A percentile compares a stretch with the other conserved stretches of the same genome.
These are phyloP conservation scores for Alternaria brassicicola DNA, from an alignment of 2,329 filamentous ascomycete genomes.

Conservation along the genomic window DNA sequence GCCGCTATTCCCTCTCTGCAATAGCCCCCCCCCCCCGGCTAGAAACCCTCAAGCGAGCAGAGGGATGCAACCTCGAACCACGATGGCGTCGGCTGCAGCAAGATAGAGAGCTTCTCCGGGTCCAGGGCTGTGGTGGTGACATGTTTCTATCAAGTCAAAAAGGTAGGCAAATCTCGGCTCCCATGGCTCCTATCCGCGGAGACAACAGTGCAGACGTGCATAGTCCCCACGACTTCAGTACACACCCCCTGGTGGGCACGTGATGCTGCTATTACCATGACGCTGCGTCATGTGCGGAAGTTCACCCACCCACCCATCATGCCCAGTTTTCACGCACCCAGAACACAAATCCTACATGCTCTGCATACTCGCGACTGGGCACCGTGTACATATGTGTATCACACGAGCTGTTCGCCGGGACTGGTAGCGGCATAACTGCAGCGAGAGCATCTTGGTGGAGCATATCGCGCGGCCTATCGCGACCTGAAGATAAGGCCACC, in stretches of 20 bases:
- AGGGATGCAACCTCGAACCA: constrained; percentile 19
- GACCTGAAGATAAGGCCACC: constrained; percentile 30
- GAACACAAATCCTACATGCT: constrained; percentile 8
- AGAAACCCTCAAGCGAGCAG: constrained; percentile 16
- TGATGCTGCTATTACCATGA: constrained; percentile 16
- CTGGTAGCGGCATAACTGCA: constrained; percentile 6
- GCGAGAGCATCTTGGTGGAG: constrained; percentile 6
- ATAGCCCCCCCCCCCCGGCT: constrained; percentile 11
- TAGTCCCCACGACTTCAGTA: constrained; percentile 4
- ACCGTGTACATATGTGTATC: constrained; percentile 2
- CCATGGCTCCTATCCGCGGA: constrained; percentile 21
- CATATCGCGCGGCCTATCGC: constrained; percentile 20
- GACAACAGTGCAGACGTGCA: constrained; percentile 13
- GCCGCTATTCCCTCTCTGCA: constrained; percentile 13
- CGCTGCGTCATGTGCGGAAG: constrained; percentile 22
- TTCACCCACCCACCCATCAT: constrained; percentile 14
- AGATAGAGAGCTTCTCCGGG: constrained; percentile 31
- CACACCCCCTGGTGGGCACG: constrained; percentile 15
- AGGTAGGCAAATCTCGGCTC: constrained; percentile 4
- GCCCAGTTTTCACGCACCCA: constrained; percentile 1
- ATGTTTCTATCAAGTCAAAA: constrained; percentile 42
- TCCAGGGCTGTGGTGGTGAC: constrained; percentile 23
- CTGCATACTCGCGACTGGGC: neutral
- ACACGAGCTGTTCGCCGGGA: constrained; percentile 7
- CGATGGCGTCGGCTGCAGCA: constrained; percentile 10